Evolutionary conservation across 164 flowering plant species (phyloP).

Genomic region (grape (Vitis vinifera)): DNA sequence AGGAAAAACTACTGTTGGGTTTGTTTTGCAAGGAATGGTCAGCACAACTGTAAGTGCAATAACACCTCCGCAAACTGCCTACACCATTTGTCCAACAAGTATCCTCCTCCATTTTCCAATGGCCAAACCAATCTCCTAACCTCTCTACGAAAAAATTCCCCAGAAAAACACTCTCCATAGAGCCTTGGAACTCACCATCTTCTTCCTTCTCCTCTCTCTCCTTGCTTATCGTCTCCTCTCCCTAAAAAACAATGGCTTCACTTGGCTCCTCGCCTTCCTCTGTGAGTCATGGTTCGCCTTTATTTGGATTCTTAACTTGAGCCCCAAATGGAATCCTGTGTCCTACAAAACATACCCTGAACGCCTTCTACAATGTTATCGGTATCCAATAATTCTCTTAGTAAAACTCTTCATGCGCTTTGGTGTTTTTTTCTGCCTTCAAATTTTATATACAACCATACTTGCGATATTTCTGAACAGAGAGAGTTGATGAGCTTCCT

Average conservation of each 20-base stretch:
- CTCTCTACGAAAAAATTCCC: constrained; percentile 29
- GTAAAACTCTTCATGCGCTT: too few relatives aligned
- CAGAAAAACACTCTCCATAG: constrained; percentile 24
- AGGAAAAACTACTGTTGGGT: too few relatives aligned
- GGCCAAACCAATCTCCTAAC: background rate
- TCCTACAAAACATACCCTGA: constrained; percentile 41
- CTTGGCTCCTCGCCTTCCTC: constrained; percentile 47
- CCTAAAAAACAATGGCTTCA: constrained; percentile 20
- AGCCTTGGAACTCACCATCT: constrained; percentile 25
- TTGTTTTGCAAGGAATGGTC: too few relatives aligned
- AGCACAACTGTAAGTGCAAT: too few relatives aligned
- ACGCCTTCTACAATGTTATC: constrained; percentile 35
- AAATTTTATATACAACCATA: background rate
- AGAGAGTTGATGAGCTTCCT: constrained; percentile 44
- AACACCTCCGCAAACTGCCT: too few relatives aligned
- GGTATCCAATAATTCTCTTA: too few relatives aligned
- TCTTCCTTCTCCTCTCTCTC: constrained; percentile 47
- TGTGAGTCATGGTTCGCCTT: constrained; percentile 63
- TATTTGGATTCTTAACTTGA: constrained; percentile 34
- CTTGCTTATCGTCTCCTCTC: constrained; percentile 40
- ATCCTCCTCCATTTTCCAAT: too few relatives aligned
- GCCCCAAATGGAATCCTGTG: constrained; percentile 42
- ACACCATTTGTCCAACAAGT: too few relatives aligned
- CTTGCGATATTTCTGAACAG: background rate
- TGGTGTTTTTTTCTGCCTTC: too few relatives aligned